Base-by-base conservation (phyloP, 306 rosid species). In the Trifolium dubium region DNA sequence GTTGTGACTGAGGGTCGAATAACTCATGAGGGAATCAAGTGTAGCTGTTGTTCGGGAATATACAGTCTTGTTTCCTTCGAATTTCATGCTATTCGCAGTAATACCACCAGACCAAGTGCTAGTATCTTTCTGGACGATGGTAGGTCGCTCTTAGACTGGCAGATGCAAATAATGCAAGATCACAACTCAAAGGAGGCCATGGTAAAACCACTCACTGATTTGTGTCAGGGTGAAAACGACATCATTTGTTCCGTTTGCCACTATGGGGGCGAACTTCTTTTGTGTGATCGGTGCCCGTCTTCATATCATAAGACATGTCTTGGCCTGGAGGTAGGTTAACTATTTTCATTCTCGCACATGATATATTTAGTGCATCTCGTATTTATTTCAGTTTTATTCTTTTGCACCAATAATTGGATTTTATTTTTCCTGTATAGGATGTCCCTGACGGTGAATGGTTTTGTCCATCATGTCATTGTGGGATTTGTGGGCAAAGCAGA, bases 361-460 rank as follows among this genome's bases (percentile, higher is more conserved):
- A 59, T 62, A 40, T 74, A 68, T 50, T 73, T 61, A 51, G 31
- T 49, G 19, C 35, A 23, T 31, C 43, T 14, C 47, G 8, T 29
- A 61, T 30, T 61, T 40, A 9, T 14, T 65, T 54, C 17, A 69
- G 5, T 58, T 67, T 3, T 14, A 30, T 58, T n/a, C 53, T 61
- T 68, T 46, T 39, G 17, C 54, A 6, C 54, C 5, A 30, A 59
- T 79, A 67, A 68, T 28, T 40, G 73, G 46, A 68, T 76, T 74
- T 76, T 32, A 10, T 65, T 67, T 75, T 82, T 29, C 69, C 71
- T 78, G 60, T 69, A 41, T 71, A 93, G 97, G 90, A 87, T 41
- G 66, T 87, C 75, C 98, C 98, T 13, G 87, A 80, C 12, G 97
- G 98, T 61, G 91, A 91, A 39, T 93, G 97, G 97, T 91, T 86